Evolutionary conservation across 1,139 yeast genomes (phyloP), one percentile per base, ranked within the genome.

Genomic region (Nakaseomyces delphensis): DNA sequence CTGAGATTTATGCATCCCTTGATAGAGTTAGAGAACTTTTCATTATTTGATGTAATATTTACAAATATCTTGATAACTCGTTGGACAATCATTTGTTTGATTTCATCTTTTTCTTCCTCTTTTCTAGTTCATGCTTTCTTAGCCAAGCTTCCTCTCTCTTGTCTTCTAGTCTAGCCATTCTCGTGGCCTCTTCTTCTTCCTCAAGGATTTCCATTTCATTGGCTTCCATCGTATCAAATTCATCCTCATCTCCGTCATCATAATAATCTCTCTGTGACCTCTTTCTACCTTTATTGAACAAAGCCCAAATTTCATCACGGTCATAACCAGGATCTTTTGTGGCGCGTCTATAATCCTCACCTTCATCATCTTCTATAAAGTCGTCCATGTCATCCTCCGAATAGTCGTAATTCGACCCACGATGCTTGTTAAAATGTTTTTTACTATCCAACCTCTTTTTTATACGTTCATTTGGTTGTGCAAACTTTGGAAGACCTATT

Each of bases 211-310:
- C 96, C 23, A 79, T 79, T 16, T 96, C 96, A 1, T 93, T 82
- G 6, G 96, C 96, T 58, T 89, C 96, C 96, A 89, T 89, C 56
- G 84, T 94, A 46, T 80, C 85, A 28, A 73, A 71, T 42, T 79
- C 78, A 41, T 73, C 70, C 28, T 54, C 48, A 14, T 52, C 52
- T 20, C 49, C 49, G 39, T 58, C 59, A 45, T 73, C 77, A 47
- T 70, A 70, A 35, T 67, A 62, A 29, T 66, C 65, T 48, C 67
- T 68, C 39, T 69, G 64, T 1, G 67, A 55, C 36, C 80, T 64
- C 44, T 71, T 68, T 50, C 72, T 72, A 3, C 87, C 85, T 43
- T 77, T 71, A 57, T 79, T 81, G 62, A 87, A 83, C 63, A 89
- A 74, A 28, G 79, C 77, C 95, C 96, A 86, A 39, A 89, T 87